Base-by-base conservation (phyloP, 1,284 basidiomycete genomes). In the Moesziomyces sp. region DNA sequence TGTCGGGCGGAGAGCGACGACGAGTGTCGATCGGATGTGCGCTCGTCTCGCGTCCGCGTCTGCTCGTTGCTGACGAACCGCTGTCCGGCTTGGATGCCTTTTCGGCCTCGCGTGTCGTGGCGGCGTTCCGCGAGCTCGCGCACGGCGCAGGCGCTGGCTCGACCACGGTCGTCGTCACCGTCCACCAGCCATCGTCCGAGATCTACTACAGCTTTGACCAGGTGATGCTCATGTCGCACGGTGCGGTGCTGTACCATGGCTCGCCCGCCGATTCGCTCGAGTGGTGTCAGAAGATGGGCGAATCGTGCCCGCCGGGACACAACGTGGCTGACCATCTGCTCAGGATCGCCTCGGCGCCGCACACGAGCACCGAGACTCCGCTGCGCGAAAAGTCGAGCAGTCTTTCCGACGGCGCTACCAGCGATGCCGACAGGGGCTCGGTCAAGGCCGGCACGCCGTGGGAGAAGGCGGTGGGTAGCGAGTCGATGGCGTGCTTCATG, bases 301-400 rank as follows among this genome's bases (percentile, higher is more conserved):
- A 66, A n/a, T 48, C 63, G 42, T 79, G 67, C 47, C 76, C 67
- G 5, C 26, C 47, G 6, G 75, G 75, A 9, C 71, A 78, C 61
- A 80, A 78, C 30, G 76, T 78, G 3, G 78, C 78, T 8, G 78
- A 80, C 43, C 68, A 76, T 23, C 44, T 80, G 43, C 66, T 78
- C 46, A 58, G 66, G 47, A 60, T 75, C 24, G 74, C 74, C 5
- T 76, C 70, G 21, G 24, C 52, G 38, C n/a, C 61, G n/a, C 40
- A 55, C 23, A 53, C 46, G 6, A 6, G 46, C 11, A 48, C 52
- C 18, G 55, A 63, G 34, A 52, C 55, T 45, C 8, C 5, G 7
- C 18, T 52, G 57, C 57, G 51, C 8, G 61, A 63, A 16, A 52
- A 64, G 50, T 26, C 38, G 38, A 54, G 66, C 56, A 63, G 59